phyloP scores from a whole-genome alignment of 1,284 basidiomycete genomes.

The Prillingera fragicola region DNA sequence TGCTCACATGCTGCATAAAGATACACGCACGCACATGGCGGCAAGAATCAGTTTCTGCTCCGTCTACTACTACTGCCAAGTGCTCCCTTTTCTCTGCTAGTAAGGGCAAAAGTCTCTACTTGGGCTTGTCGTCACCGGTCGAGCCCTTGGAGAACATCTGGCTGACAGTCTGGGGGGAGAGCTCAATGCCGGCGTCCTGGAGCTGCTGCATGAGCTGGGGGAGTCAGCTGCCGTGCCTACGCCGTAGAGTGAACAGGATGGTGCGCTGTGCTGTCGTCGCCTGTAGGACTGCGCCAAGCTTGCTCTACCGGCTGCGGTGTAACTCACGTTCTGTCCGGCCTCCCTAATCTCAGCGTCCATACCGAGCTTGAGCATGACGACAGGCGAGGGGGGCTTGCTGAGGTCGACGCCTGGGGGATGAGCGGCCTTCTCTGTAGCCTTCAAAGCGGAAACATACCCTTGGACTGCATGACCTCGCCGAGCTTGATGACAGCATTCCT shows the following conservation, averaged over 20 bases:
- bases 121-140: not conserved
- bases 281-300: not conserved
- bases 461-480: conserved; percentile 33
- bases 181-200: conserved; percentile 35
- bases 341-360: conserved; percentile 37
- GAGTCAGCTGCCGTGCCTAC: too few relatives aligned
- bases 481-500: conserved; percentile 31
- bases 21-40: too few relatives aligned
- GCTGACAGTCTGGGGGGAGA: conserved; percentile 31
- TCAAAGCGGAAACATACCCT: conserved; percentile 40
- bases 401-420: conserved; percentile 30
- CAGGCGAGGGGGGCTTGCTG: conserved; percentile 27
- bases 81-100: too few relatives aligned
- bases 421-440: too few relatives aligned
- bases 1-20: too few relatives aligned
- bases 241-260: not conserved
- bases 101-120: too few relatives aligned
- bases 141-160: too few relatives aligned
- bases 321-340: conserved; percentile 33
- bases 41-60: too few relatives aligned
- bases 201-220: conserved; percentile 34
- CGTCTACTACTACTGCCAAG: too few relatives aligned
- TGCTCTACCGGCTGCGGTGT: too few relatives aligned
- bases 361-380: conserved; percentile 38
- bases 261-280: not conserved